Conservation (phyloP, 2,329 filamentous ascomycete genomes). For the Apiospora phragmitis region DNA sequence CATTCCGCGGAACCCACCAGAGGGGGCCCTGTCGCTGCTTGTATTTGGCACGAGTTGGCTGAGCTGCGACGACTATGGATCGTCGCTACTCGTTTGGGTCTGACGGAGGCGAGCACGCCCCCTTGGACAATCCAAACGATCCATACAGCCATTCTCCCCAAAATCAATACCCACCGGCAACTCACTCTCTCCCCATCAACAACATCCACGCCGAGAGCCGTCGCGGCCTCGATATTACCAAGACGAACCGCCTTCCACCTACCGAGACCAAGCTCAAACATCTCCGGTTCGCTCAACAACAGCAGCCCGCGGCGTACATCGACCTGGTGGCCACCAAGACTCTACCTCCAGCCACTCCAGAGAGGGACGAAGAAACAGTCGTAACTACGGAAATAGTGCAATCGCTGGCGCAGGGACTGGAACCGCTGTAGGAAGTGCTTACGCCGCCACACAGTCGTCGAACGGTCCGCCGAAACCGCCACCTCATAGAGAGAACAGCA, state of each 20-base stretch:
- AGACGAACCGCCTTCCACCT: conserved; percentile 23
- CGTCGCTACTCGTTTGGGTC: conserved; percentile 32
- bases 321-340: conserved; percentile 36
- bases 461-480: conserved; percentile 26
- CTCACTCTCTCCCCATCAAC: conserved; percentile 16
- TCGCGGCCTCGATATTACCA: conserved; percentile 23
- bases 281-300: conserved; percentile 8
- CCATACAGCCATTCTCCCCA: conserved; percentile 19
- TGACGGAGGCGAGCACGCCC: conserved; percentile 29
- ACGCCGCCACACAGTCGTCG: conserved; percentile 20
- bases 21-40: background rate
- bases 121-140: conserved; percentile 27
- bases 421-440: conserved; percentile 22
- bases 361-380: conserved; percentile 35
- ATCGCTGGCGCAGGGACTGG: conserved; percentile 23
- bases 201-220: conserved; percentile 12
- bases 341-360: conserved; percentile 36
- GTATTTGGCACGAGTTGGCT: background rate
- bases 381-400: conserved; percentile 21
- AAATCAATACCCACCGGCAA: conserved; percentile 13
- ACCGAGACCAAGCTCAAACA: conserved; percentile 19
- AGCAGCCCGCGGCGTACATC: conserved; percentile 18
- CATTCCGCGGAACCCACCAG: conserved; percentile 7
- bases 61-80: conserved; percentile 21
- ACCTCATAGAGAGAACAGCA: conserved; percentile 13